A percentile compares a stretch with the other conserved stretches of the same genome.
Evolutionary conservation across 2,329 filamentous ascomycete species (phyloP).

Genomic region (Colletotrichum acutatum): DNA sequence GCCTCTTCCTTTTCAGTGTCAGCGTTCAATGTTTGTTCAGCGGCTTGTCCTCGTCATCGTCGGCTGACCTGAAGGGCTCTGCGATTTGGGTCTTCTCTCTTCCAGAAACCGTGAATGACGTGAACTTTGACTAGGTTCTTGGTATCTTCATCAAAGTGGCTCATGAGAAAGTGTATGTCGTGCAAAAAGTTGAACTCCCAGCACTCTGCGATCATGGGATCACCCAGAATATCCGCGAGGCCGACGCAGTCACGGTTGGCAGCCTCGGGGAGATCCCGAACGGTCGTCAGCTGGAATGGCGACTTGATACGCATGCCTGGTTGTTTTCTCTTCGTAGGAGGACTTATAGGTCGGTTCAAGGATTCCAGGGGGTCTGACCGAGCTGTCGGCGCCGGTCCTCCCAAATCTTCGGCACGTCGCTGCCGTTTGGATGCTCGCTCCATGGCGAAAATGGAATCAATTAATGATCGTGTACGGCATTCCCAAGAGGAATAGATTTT

Average conservation of each 20-base stretch:
- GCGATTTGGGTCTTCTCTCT: conserved; percentile 71
- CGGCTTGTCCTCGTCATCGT: not conserved
- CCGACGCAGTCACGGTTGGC: conserved; percentile 74
- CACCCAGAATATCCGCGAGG: conserved; percentile 75
- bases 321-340: conserved; percentile 51
- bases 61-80: conserved; percentile 65
- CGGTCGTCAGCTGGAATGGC: conserved; percentile 77
- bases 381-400: not conserved
- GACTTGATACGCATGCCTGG: conserved; percentile 57
- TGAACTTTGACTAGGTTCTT: conserved; percentile 62
- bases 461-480: not conserved
- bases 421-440: conserved; percentile 46
- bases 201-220: conserved; percentile 77
- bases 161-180: conserved; percentile 67
- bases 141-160: conserved; percentile 63
- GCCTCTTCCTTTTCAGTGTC: conserved; percentile 65
- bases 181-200: conserved; percentile 79
- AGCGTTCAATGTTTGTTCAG: not conserved
- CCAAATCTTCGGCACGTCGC: conserved; percentile 26
- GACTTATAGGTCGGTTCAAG: conserved; percentile 56
- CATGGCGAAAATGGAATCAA: conserved; percentile 39
- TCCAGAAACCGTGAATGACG: conserved; percentile 73
- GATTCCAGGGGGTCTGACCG: conserved; percentile 38
- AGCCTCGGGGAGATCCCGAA: conserved; percentile 69
- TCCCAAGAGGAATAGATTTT: too few relatives aligned